Conservation (phyloP, 139 green algal species). For the Eudorina sp. region DNA sequence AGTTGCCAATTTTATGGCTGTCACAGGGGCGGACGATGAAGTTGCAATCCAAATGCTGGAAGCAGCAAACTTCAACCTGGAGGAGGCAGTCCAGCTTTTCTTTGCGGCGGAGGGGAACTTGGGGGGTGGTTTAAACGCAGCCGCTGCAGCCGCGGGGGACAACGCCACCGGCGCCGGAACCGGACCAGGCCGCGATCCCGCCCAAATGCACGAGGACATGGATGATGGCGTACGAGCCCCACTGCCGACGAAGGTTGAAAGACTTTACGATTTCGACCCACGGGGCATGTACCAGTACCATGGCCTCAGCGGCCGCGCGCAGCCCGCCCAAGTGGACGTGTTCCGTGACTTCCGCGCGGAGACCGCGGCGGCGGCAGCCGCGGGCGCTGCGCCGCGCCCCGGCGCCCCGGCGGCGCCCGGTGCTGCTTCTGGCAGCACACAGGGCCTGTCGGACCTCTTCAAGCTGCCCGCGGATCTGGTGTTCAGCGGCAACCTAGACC, state of each 20-base stretch:
- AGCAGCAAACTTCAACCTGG: conserved; percentile 66
- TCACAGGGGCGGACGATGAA: conserved; percentile 63
- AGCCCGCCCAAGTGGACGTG: conserved; percentile 59
- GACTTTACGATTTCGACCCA: conserved; percentile 68
- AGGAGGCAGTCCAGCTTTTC: conserved; percentile 76
- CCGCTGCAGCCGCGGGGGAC: background rate
- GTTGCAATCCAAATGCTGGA: conserved; percentile 64
- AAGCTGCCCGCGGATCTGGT: conserved; percentile 74
- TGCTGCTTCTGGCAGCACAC: conserved; percentile 2
- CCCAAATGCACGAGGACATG: background rate
- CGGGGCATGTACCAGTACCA: conserved; percentile 15
- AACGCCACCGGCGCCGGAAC: background rate
- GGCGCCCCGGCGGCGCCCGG: background rate
- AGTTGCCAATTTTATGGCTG: conserved; percentile 63
- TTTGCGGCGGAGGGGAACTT: conserved; percentile 62
- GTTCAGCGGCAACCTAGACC: conserved; percentile 75
- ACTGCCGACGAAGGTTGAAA: conserved; percentile 65
- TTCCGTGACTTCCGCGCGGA: conserved; percentile 74
- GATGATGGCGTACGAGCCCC: conserved; percentile 70
- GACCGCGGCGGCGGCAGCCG: background rate
- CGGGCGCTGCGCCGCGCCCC: background rate
- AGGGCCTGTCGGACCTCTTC: conserved; percentile 76
- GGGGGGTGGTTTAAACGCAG: background rate
- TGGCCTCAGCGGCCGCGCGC: background rate
- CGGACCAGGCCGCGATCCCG: background rate